Evolutionary conservation across 306 rosid genomes (phyloP).

Genomic region (Macrotyloma uniflorum): DNA sequence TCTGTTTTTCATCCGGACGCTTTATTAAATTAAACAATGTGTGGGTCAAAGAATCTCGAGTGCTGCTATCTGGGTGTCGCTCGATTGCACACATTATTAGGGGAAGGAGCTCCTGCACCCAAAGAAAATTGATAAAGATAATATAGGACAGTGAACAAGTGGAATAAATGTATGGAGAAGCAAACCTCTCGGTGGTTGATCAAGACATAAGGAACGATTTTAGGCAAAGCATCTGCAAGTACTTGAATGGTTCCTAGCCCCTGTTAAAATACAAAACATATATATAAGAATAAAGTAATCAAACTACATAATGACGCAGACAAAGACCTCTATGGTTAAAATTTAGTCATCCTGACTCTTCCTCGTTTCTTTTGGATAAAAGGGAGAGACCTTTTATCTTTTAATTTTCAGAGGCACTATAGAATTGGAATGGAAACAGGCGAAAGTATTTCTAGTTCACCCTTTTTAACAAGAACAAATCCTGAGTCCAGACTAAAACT

Average conservation of each 20-base stretch:
- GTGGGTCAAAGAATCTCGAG: conserved; percentile 96
- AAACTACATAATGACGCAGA: conserved; percentile 2
- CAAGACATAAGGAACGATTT: conserved; percentile 96
- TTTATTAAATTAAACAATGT: conserved; percentile 95
- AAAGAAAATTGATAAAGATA: conserved; percentile 34
- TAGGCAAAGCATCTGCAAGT: conserved; percentile 94
- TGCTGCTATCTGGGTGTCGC: conserved; percentile 93
- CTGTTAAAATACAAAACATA: conserved; percentile 60
- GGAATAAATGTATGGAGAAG: conserved; percentile 16
- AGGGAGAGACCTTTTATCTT: background rate
- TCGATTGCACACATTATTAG: conserved; percentile 96
- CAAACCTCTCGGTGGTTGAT: conserved; percentile 98
- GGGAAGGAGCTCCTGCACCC: conserved; percentile 91
- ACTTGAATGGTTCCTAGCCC: conserved; percentile 84
- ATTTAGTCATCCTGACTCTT: background rate
- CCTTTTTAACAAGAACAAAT: conserved; percentile 32
- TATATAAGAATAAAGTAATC: conserved; percentile 23
- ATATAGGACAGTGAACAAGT: conserved; percentile 7
- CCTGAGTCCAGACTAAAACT: conserved; percentile 29
- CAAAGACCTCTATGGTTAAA: background rate
- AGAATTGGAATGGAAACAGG: conserved; percentile 29
- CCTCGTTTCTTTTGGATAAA: conserved; percentile 22
- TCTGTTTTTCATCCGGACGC: conserved; percentile 96
- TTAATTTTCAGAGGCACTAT: conserved; percentile 19
- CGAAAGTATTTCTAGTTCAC: conserved; percentile 17